phyloP scores from a whole-genome alignment of 1,284 basidiomycete genomes.

The Blastosporella zonata region DNA sequence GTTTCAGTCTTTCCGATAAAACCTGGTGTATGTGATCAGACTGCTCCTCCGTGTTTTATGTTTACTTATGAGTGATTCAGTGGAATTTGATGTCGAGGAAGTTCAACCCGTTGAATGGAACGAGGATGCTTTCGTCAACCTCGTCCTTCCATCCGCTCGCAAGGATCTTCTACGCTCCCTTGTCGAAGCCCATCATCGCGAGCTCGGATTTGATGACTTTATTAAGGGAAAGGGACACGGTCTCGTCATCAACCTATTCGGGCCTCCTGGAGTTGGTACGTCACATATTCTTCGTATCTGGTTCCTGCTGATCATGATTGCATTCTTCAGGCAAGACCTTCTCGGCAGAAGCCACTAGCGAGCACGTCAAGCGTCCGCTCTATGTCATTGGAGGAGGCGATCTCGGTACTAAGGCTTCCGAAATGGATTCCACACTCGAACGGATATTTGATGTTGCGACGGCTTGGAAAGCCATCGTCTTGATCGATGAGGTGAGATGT shows the following conservation, averaged over 20 bases:
- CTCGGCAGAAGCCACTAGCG: constrained; percentile 60
- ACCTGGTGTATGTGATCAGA: constrained; percentile 46
- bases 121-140: constrained; percentile 51
- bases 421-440: constrained; percentile 41
- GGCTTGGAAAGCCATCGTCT: constrained; percentile 60
- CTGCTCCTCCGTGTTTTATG: not conserved
- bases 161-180: constrained; percentile 56
- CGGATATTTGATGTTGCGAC: constrained; percentile 22
- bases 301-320: not conserved
- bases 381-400: constrained; percentile 60
- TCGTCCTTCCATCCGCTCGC: constrained; percentile 49
- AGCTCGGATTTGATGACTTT: constrained; percentile 57
- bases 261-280: constrained; percentile 57
- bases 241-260: constrained; percentile 57
- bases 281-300: not conserved
- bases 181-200: constrained; percentile 49
- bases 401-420: constrained; percentile 47
- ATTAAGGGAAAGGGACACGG: constrained; percentile 62
- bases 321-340: constrained; percentile 36
- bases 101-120: constrained; percentile 54
- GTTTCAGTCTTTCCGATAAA: constrained; percentile 58
- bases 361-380: constrained; percentile 55
- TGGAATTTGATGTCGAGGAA: constrained; percentile 53
- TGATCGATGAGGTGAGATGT: constrained; percentile 51
- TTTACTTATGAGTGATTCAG: constrained; percentile 27